phyloP scores from a whole-genome alignment of 179 eudicot species.

The Beta macrorhiza region DNA sequence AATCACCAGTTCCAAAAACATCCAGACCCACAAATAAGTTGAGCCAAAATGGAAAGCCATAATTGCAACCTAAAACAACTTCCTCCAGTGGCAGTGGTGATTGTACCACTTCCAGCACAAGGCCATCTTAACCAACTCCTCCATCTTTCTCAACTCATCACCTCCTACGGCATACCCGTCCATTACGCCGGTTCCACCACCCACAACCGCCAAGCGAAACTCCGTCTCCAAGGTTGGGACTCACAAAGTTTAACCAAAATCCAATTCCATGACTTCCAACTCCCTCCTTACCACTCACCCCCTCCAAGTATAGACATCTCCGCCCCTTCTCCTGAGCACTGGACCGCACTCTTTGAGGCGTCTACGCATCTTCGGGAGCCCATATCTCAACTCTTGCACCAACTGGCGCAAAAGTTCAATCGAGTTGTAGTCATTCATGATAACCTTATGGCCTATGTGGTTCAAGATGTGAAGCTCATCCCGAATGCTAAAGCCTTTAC shows the following conservation, averaged over 20 bases:
- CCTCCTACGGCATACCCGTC: no score
- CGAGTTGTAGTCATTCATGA: conserved; percentile 53
- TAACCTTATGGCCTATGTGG: conserved; percentile 34
- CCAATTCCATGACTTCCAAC: no score
- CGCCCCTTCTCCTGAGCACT: conserved; percentile 47
- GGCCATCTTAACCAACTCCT: no score
- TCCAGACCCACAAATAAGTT: conserved; percentile 3
- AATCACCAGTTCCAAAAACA: background rate
- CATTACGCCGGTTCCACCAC: no score
- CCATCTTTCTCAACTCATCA: no score
- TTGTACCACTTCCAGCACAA: no score
- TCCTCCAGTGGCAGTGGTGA: conserved; percentile 18
- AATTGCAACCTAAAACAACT: conserved; percentile 31
- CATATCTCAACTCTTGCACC: conserved; percentile 20
- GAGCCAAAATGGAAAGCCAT: conserved; percentile 37
- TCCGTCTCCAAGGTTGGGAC: no score
- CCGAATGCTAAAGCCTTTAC: no score
- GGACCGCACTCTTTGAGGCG: conserved; percentile 42
- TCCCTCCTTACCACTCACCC: no score
- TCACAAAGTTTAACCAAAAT: no score
- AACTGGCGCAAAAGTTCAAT: conserved; percentile 17
- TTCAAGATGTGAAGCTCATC: no score
- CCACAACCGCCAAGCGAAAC: no score
- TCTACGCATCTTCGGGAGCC: conserved; percentile 43
- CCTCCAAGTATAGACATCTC: conserved; percentile 7